A percentile compares a stretch with the other conserved stretches of the same genome.
These are phyloP conservation scores for Floccularia luteovirens DNA, from an alignment of 768 basidiomycete genomes.

Conservation along the genomic window DNA sequence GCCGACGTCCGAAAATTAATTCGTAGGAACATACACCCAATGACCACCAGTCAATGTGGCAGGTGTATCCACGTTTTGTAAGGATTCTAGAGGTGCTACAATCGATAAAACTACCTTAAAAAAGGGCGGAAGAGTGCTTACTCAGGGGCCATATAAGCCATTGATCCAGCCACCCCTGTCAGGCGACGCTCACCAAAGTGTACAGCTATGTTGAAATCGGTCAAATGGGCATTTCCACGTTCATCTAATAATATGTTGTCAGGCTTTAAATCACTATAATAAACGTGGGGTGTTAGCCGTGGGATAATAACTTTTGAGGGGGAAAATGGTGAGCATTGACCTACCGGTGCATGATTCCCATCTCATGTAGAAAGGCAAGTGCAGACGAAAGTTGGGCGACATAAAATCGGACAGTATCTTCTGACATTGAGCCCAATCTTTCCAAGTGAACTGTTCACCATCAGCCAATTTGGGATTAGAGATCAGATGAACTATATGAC, in stretches of 20 bases:
- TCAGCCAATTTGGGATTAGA: too few relatives aligned
- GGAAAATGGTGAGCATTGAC: slow-evolving; percentile 17
- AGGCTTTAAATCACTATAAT: slow-evolving; percentile 83
- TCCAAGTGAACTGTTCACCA: slow-evolving; percentile 91
- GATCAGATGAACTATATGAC: slow-evolving; percentile 7
- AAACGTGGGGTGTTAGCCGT: slow-evolving; percentile 9
- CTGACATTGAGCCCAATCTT: slow-evolving; percentile 63
- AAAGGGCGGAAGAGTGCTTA: slow-evolving; percentile 20
- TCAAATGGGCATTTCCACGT: slow-evolving; percentile 91
- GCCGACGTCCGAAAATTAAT: slow-evolving; percentile 84
- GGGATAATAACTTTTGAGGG: slow-evolving; percentile 9
- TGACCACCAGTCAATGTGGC: slow-evolving; percentile 96
- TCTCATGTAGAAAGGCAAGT: slow-evolving; percentile 85
- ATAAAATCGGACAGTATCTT: slow-evolving; percentile 81
- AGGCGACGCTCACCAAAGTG: slow-evolving; percentile 86
- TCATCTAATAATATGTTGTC: slow-evolving; percentile 98
- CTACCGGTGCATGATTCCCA: slow-evolving; percentile 93
- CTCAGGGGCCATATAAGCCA: slow-evolving; percentile 98
- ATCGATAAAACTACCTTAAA: slow-evolving; percentile 4
- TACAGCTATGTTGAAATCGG: slow-evolving; percentile 98
- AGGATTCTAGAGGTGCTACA: slow-evolving; percentile 47
- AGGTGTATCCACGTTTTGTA: slow-evolving; percentile 89
- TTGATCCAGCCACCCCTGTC: slow-evolving; percentile 92
- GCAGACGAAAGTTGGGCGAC: slow-evolving; percentile 87
- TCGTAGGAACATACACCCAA: slow-evolving; percentile 92